A percentile compares a stretch with the other conserved stretches of the same genome.
Evolutionary conservation across 2,329 filamentous ascomycete genomes (phyloP).

Genomic region (Hypomyces perniciosus): DNA sequence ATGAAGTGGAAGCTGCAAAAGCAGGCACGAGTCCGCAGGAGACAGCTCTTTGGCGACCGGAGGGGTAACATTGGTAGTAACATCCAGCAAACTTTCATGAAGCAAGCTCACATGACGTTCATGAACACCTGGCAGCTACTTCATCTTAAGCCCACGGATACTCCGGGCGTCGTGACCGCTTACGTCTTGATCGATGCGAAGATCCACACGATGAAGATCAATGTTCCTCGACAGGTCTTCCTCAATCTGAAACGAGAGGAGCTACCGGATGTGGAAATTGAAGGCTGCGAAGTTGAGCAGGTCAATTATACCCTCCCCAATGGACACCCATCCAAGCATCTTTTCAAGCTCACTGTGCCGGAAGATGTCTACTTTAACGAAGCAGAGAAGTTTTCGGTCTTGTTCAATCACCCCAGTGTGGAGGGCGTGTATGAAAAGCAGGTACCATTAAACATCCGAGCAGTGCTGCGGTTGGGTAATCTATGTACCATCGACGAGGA

Average conservation of each 20-base stretch:
- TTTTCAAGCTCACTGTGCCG: conserved; percentile 88
- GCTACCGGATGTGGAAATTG: conserved; percentile 80
- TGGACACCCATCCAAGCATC: conserved; percentile 84
- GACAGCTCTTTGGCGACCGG: conserved; percentile 89
- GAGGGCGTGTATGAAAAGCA: conserved; percentile 97
- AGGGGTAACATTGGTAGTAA: conserved; percentile 45
- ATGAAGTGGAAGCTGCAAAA: conserved; percentile 99
- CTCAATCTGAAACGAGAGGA: conserved; percentile 86
- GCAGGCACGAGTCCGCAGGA: conserved; percentile 74
- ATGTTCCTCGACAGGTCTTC: conserved; percentile 83
- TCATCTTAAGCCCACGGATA: conserved; percentile 76
- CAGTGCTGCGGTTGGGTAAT: conserved; percentile 83
- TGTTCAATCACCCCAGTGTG: conserved; percentile 90
- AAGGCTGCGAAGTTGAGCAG: conserved; percentile 83
- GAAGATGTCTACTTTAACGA: conserved; percentile 85
- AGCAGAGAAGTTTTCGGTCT: conserved; percentile 69
- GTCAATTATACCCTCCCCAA: conserved; percentile 92
- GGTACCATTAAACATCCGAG: conserved; percentile 78
- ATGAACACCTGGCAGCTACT: conserved; percentile 93
- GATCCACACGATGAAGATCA: conserved; percentile 80
- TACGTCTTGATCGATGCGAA: conserved; percentile 92
- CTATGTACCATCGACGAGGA: conserved; percentile 88
- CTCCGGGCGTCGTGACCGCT: conserved; percentile 77
- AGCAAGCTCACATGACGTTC: conserved; percentile 85
- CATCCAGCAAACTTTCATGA: conserved; percentile 70